phyloP scores from a whole-genome alignment of 495 filamentous ascomycete species.

The Aspergillus baeticus region DNA sequence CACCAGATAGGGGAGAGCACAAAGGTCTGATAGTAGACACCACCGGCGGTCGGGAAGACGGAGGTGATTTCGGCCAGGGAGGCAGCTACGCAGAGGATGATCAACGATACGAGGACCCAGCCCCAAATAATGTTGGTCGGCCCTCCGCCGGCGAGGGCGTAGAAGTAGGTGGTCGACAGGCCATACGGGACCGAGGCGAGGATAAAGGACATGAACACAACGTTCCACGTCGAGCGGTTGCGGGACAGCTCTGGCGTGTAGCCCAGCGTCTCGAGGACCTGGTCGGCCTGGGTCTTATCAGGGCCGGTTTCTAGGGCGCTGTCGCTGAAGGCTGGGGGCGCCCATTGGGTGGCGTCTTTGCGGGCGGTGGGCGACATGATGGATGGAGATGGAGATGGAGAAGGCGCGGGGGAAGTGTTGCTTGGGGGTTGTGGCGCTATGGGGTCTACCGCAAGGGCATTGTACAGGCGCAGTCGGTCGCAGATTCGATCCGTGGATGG shows the following conservation, averaged over 20 bases:
- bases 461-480: neutral
- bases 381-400: neutral
- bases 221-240: slow-evolving; percentile 46
- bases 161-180: slow-evolving; percentile 66
- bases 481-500: neutral
- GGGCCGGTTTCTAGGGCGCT: slow-evolving; percentile 2
- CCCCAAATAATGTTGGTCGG: slow-evolving; percentile 69
- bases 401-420: neutral
- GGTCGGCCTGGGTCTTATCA: slow-evolving; percentile 18
- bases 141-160: slow-evolving; percentile 63
- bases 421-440: slow-evolving; percentile 3
- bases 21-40: slow-evolving; percentile 76
- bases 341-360: neutral
- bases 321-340: slow-evolving; percentile 1
- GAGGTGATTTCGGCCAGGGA: slow-evolving; percentile 74
- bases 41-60: slow-evolving; percentile 67
- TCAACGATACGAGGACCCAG: slow-evolving; percentile 66
- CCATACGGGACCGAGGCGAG: slow-evolving; percentile 62
- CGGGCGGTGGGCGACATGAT: neutral
- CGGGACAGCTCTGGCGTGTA: slow-evolving; percentile 56
- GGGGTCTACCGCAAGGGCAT: slow-evolving; percentile 6
- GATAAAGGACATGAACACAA: slow-evolving; percentile 39
- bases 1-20: slow-evolving; percentile 51
- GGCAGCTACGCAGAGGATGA: slow-evolving; percentile 68
- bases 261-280: slow-evolving; percentile 39